Base-by-base conservation (phyloP, 108 stramenopile genomes). In the Tribonema minus region DNA sequence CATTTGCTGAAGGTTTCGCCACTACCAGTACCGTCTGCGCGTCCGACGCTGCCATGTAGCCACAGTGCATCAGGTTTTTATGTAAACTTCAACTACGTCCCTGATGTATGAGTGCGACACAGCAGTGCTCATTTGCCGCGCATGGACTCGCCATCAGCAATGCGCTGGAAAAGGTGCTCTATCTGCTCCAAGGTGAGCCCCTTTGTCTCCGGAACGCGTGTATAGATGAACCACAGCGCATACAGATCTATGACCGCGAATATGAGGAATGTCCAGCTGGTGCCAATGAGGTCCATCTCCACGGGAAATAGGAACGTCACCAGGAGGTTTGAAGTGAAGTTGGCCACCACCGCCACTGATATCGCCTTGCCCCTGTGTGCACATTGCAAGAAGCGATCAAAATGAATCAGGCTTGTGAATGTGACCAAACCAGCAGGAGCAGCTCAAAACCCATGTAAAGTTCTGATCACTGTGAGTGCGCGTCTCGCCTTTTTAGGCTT, bases 141-240 rank as follows among this genome's bases (percentile, higher is more conserved):
- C n/a, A 54, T 54, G 46, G 46, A 9, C 20, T 28, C 34, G 12
- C 71, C 59, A 30, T 61, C 37, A 3, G 62, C 76, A 25, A 67
- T 68, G 26, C 76, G 7, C 12, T 64, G 35, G 41, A 86, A 86
- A 25, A 76, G 26, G 20, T 72, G 81, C 67, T 85, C 85, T 36
- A 86, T 86, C 63, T 83, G 65, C 72, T 86, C 86, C 30, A 86
- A 33, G 28, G 70, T 74, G 5, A 86, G 30, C 1, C 84, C 84
- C 61, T 85, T 86, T 3, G 86, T 86, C 72, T 86, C 86, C 3
- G 85, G 85, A 29, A 70, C 69, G 37, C 40, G 33, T 0, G 26
- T 70, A 26, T 27, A 39, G 31, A 86, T 82, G 75, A 86, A 86
- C 32, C 54, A 85, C 20, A 82, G 58, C 26, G 70, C 67, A 30